Evolutionary conservation across 768 basidiomycete genomes (phyloP).

Genomic region (Leccinellum albellum): DNA sequence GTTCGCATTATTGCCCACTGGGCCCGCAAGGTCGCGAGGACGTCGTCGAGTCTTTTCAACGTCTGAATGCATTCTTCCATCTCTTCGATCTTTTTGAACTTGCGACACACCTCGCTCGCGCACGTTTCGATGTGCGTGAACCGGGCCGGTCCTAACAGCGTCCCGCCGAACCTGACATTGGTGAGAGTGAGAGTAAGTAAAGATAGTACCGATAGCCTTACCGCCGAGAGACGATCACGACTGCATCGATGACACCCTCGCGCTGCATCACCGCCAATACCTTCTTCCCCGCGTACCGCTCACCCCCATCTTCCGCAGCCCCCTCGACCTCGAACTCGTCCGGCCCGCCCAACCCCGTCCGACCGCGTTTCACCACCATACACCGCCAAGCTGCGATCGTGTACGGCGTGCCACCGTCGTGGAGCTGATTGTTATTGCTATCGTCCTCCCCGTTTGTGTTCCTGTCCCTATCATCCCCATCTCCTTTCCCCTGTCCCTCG

Average conservation of each 20-base stretch:
- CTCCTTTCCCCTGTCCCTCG: neutral
- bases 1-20: slow-evolving; percentile 27
- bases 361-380: slow-evolving; percentile 65
- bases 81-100: slow-evolving; percentile 65
- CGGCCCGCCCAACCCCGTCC: slow-evolving; percentile 62
- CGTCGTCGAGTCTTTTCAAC: slow-evolving; percentile 57
- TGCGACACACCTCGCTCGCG: slow-evolving; percentile 66
- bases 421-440: no score
- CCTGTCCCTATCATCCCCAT: neutral
- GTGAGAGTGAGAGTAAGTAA: neutral
- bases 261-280: slow-evolving; percentile 65
- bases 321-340: slow-evolving; percentile 69
- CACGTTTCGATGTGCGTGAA: slow-evolving; percentile 79
- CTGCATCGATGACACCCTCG: slow-evolving; percentile 71
- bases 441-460: neutral
- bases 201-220: no score
- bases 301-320: slow-evolving; percentile 73
- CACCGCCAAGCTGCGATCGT: slow-evolving; percentile 79
- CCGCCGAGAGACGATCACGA: slow-evolving; percentile 79
- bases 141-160: slow-evolving; percentile 67
- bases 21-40: slow-evolving; percentile 53
- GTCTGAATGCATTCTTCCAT: slow-evolving; percentile 57
- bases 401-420: slow-evolving; percentile 36
- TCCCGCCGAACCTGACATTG: slow-evolving; percentile 69
- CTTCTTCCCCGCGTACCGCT: slow-evolving; percentile 63